Evolutionary conservation across 2,329 filamentous ascomycete species (phyloP).

Genomic region (Diplocarpon mali): DNA sequence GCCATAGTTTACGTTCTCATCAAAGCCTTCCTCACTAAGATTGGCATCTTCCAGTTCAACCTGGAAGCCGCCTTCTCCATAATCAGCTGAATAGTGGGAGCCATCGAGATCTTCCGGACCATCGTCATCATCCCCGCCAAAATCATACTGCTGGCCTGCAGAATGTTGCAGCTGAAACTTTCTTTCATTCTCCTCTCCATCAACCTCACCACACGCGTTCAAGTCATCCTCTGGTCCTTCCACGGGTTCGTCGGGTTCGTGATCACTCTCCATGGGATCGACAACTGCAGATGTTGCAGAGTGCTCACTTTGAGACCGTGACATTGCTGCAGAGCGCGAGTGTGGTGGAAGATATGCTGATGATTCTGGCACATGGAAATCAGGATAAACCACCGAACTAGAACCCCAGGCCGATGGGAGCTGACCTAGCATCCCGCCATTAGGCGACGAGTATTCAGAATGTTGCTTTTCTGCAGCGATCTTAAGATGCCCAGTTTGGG

Average conservation of each 20-base stretch:
- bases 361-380: constrained; percentile 6
- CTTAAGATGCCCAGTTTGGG: neutral
- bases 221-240: constrained; percentile 1
- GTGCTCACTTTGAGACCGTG: constrained; percentile 18
- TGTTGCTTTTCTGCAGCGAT: neutral
- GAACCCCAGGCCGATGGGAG: neutral
- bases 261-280: constrained; percentile 20
- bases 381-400: constrained; percentile 13
- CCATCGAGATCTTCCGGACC: constrained; percentile 21
- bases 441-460: neutral
- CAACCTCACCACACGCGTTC: neutral
- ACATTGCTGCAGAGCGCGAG: constrained; percentile 9
- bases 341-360: neutral
- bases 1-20: neutral
- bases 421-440: neutral
- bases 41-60: neutral
- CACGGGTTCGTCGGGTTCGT: constrained; percentile 6
- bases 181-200: constrained; percentile 10
- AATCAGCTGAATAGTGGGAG: neutral
- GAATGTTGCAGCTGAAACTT: neutral
- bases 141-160: neutral
- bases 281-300: constrained; percentile 19
- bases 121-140: constrained; percentile 7
- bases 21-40: neutral
- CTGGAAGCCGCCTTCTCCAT: constrained; percentile 1